A percentile compares a stretch with the other conserved stretches of the same genome.
Conservation (phyloP, 192 early-diverging fungal species). For the Dispira simplex region DNA sequence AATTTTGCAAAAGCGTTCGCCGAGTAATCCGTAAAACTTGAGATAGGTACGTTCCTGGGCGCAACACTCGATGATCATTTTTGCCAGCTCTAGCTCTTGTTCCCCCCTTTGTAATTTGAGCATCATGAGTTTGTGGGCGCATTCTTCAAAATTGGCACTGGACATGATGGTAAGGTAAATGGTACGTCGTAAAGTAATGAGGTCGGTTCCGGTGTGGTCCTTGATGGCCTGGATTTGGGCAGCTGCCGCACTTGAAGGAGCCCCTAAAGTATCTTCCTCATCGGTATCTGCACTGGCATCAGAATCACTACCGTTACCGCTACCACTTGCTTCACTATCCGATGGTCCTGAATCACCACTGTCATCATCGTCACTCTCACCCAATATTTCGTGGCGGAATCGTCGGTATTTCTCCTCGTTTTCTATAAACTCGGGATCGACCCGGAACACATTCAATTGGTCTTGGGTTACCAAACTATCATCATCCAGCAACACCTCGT, state of each 20-base stretch:
- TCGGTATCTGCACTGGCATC: conserved; percentile 18
- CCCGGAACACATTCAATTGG: conserved; percentile 69
- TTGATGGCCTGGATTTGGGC: conserved; percentile 43
- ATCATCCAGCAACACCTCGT: conserved; percentile 68
- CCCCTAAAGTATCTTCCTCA: not conserved
- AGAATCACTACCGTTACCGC: conserved; percentile 37
- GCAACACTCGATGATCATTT: conserved; percentile 97
- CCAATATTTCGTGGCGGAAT: conserved; percentile 78
- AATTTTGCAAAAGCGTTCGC: conserved; percentile 83
- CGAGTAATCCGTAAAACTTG: conserved; percentile 83
- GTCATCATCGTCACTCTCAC: conserved; percentile 41
- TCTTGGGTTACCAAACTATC: conserved; percentile 70
- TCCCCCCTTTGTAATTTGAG: conserved; percentile 58
- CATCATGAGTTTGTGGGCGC: conserved; percentile 86
- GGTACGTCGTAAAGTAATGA: conserved; percentile 72
- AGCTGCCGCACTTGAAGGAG: conserved; percentile 13
- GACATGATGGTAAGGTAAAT: conserved; percentile 97
- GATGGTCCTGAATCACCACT: conserved; percentile 26
- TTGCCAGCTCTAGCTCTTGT: conserved; percentile 81
- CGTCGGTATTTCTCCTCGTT: conserved; percentile 71
- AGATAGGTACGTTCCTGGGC: conserved; percentile 90
- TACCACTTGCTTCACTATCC: conserved; percentile 24
- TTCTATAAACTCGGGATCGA: conserved; percentile 59
- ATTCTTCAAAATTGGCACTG: conserved; percentile 87
- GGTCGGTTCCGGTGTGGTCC: conserved; percentile 79